A percentile compares a stretch with the other conserved stretches of the same genome.
Evolutionary conservation across 345 rosid species (phyloP).

Genomic region (Eucalyptus coolabah): DNA sequence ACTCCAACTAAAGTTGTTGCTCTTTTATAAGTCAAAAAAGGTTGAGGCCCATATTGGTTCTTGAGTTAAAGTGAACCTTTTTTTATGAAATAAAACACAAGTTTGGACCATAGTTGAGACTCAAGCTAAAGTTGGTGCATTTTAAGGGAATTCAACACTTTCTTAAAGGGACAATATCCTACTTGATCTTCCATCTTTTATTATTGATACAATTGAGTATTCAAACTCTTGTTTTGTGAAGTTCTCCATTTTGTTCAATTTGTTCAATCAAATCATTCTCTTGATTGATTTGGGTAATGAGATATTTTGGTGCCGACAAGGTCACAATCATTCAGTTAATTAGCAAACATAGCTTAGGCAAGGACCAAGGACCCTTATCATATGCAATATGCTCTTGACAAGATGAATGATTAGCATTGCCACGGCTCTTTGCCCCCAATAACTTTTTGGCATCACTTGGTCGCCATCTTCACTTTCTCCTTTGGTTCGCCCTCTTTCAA

Average conservation of each 20-base stretch:
- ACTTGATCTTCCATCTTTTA: background rate
- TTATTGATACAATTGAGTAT: background rate
- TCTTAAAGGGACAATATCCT: background rate
- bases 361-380: background rate
- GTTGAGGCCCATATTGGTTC: background rate
- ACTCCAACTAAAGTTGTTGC: background rate
- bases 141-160: background rate
- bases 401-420: background rate
- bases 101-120: background rate
- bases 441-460: background rate
- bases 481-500: background rate
- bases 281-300: accelerated
- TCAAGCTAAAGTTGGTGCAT: background rate
- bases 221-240: background rate
- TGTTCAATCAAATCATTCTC: background rate
- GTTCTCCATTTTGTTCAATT: background rate
- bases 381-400: accelerated
- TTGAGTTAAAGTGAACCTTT: background rate
- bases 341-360: background rate
- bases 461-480: background rate
- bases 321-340: accelerated
- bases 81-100: background rate
- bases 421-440: background rate
- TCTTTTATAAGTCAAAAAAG: background rate
- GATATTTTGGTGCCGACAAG: background rate